Percentiles rank a stretch among this genome's conserved stretches.
These are phyloP conservation scores for Linnemannia hyalina DNA, from an alignment of 192 early-diverging fungal genomes.

Conservation along the genomic window DNA sequence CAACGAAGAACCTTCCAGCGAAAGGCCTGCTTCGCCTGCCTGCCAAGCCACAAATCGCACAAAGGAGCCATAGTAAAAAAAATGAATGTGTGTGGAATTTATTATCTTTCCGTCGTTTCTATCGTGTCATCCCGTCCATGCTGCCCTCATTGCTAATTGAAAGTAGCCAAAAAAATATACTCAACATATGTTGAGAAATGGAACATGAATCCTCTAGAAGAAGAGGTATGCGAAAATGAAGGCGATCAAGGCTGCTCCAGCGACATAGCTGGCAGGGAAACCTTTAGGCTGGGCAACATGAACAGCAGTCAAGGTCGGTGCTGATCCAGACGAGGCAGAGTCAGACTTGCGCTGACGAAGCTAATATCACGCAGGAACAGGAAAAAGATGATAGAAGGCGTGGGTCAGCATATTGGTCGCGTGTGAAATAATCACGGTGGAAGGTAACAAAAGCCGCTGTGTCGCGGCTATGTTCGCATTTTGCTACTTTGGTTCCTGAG, in stretches of 20 bases:
- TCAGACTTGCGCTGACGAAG: constrained; percentile 47
- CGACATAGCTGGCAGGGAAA: constrained; percentile 40
- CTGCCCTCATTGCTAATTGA: not conserved
- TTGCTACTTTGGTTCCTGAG: not conserved
- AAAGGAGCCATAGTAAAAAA: not conserved
- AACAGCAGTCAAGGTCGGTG: constrained; percentile 25
- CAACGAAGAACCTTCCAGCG: not conserved
- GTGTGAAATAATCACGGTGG: not conserved
- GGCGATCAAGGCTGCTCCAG: constrained; percentile 33
- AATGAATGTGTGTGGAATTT: not conserved
- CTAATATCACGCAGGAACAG: constrained; percentile 1
- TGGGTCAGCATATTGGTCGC: not conserved
- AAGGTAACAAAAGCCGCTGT: not conserved
- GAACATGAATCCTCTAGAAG: constrained; percentile 15
- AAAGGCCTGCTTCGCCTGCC: not conserved
- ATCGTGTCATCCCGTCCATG: not conserved
- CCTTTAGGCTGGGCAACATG: constrained; percentile 33
- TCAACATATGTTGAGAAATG: not conserved
- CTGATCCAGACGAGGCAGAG: constrained; percentile 16
- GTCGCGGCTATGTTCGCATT: not conserved
- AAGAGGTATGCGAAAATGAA: constrained; percentile 48
- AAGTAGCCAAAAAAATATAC: not conserved
- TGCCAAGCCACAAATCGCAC: not conserved
- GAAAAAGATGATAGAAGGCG: not conserved
- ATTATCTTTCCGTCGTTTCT: not conserved